Base-by-base conservation (phyloP, 495 filamentous ascomycete species). In the Paragyromitra xinjiangensis region DNA sequence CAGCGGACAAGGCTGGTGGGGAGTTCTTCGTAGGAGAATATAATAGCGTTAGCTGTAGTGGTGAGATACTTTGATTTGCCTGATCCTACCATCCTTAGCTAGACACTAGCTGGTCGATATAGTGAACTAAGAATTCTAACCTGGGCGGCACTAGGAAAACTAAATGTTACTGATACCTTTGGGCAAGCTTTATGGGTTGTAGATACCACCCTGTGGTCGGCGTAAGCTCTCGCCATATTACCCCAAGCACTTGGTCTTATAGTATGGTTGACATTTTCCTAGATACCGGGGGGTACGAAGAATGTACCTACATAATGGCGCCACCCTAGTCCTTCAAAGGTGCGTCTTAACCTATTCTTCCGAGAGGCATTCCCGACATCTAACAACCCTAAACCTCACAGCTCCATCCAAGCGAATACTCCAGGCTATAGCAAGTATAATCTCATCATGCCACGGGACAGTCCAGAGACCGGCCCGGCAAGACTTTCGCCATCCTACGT, bases 1-100 rank as follows among this genome's bases (percentile, higher is more conserved):
- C 80, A 3, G 80, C 81, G 24, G 75, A 81, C 65, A 77, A 80
- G 6, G 48, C 64, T 5, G 81, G 81, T 1, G 82, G 78, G 0
- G 55, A 74, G 66, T 83, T 82, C 78, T 77, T 77, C 42, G 69
- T 83, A 3, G 82, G 82, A 37, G 82, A 83, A 69, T 83, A 82
- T 72, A 83, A 83, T 66, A 75, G 70, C 29, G 63, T 78, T 1
- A 67, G 69, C 22, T 78, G 75, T 24, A 77, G 73, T 50, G 72
- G 68, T 71, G 22, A 37, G 64, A 19, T 12, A 51, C 7, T 37
- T 67, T 53, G 14, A 34, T 40, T 53, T 22, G 0, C 16, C 50
- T 11, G 2, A 55, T 24, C 0, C n/a, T 55, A 9, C 1, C 19
- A 8, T 24, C n/a, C 44, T 48, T 3, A 16, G 44, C 11, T 48